Base-by-base conservation (phyloP, 805 yeast genomes). In the Nakazawaea siamensis region DNA sequence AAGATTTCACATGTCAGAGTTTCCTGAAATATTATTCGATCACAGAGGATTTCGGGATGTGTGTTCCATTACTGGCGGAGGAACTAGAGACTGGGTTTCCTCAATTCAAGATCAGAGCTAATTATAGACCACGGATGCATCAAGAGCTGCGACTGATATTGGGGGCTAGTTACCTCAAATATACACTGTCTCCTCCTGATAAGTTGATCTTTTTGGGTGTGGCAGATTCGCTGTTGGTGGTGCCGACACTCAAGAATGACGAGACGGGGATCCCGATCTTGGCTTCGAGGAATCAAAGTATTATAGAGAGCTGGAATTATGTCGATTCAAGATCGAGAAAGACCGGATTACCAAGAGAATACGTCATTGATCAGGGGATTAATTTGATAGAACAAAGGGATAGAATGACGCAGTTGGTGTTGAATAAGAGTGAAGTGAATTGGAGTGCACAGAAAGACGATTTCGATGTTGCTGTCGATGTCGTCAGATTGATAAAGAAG, bases 141-240 rank as follows among this genome's bases (percentile, higher is more conserved):
- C 52, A 44, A 20, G 55, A 50, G 10, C 58, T 60, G 1, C 46
- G 68, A 23, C 36, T 47, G 4, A 40, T 55, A 2, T 38, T 56
- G 35, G 68, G 68, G 0, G 57, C 57, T 1, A 47, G 50, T 14
- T 63, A 59, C 41, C 38, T 66, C 13, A 42, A 51, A 16, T 46
- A 51, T 33, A 14, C 43, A 2, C 53, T 58, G 18, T 54, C 62
- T 1, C 42, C 48, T 1, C 64, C 71, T 2, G 40, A 52, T 3
- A 44, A 61, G 30, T 31, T 60, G 4, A 48, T 50, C 2, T 47
- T 62, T 27, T 32, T 60, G 7, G 64, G 66, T 6, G 52, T 48
- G 3, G 54, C 49, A 18, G 40, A 46, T 13, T 38, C 48, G 5
- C 42, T 55, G 2, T 39, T 58, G 10, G 45, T 53, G 2, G 39